Evolutionary conservation across 2,329 filamentous ascomycete species (phyloP).

Genomic region (Thielaviopsis populi): DNA sequence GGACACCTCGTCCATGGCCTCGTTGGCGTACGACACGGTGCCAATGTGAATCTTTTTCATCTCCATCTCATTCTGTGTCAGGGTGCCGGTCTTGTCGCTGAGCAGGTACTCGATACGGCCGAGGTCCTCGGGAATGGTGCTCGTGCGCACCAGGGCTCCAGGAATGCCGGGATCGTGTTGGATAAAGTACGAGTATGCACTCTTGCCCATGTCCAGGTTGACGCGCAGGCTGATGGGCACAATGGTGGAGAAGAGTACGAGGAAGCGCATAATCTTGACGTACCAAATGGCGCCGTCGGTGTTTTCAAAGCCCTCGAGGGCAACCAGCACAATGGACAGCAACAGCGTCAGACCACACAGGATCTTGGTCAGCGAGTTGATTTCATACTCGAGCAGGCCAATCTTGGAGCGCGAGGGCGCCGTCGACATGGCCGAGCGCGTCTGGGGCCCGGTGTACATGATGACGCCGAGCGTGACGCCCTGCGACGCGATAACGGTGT

Average conservation of each 20-base stretch:
- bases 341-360: constrained; percentile 76
- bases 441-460: constrained; percentile 88
- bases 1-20: constrained; percentile 94
- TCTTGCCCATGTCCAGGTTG: constrained; percentile 94
- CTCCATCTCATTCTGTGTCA: constrained; percentile 98
- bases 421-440: constrained; percentile 83
- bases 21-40: constrained; percentile 93
- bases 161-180: constrained; percentile 81
- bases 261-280: constrained; percentile 91
- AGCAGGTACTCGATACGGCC: constrained; percentile 91
- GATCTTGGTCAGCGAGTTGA: constrained; percentile 94
- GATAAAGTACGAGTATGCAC: constrained; percentile 90
- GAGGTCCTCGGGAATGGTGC: constrained; percentile 92
- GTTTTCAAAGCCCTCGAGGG: constrained; percentile 63
- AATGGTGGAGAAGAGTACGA: constrained; percentile 97
- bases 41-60: constrained; percentile 98
- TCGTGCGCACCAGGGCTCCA: constrained; percentile 84
- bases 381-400: constrained; percentile 84
- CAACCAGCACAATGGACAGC: constrained; percentile 76
- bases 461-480: constrained; percentile 78
- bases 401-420: constrained; percentile 86
- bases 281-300: constrained; percentile 66
- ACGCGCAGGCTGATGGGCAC: constrained; percentile 93
- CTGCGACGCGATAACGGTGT: constrained; percentile 89
- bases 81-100: constrained; percentile 94